Percentiles rank a stretch among this genome's conserved stretches.
Evolutionary conservation across 495 filamentous ascomycete genomes (phyloP).

Genomic region (Daldinia concentrica): DNA sequence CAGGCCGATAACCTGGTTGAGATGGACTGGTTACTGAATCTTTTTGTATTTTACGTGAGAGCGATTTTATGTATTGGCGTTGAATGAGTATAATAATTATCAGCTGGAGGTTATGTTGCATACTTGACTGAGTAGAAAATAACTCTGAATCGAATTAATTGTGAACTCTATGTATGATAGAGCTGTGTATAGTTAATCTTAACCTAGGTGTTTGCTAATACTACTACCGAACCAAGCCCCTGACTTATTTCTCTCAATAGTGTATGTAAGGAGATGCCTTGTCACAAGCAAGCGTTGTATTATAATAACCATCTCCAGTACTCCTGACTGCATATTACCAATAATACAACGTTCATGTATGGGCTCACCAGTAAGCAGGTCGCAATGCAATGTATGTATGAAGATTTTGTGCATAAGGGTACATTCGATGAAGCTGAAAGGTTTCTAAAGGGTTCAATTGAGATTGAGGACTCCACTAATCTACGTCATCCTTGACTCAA

Average conservation of each 20-base stretch:
- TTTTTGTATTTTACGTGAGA: conserved; percentile 2
- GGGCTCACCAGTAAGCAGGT: conserved; percentile 25
- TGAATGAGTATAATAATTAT: neutral
- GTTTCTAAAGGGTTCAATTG: conserved; percentile 25
- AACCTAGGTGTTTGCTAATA: neutral
- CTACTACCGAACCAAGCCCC: neutral
- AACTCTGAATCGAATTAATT: neutral
- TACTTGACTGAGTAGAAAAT: neutral
- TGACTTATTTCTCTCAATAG: conserved; percentile 8
- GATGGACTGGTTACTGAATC: neutral
- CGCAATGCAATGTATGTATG: conserved; percentile 9
- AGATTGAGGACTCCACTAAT: conserved; percentile 36
- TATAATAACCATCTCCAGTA: neutral
- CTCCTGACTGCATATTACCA: conserved; percentile 3
- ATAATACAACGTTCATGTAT: conserved; percentile 3
- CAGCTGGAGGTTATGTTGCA: neutral
- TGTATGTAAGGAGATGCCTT: conserved; percentile 1
- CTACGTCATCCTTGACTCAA: conserved; percentile 36
- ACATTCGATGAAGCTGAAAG: conserved; percentile 16
- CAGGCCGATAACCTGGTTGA: conserved; percentile 2
- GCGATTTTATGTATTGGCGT: conserved; percentile 5
- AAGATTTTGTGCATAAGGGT: conserved; percentile 26
- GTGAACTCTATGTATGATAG: neutral
- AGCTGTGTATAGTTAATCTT: too few relatives aligned
- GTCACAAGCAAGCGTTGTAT: conserved; percentile 12